Evolutionary conservation across 441 rosid species (phyloP).

Genomic region (Populus hybrid): DNA sequence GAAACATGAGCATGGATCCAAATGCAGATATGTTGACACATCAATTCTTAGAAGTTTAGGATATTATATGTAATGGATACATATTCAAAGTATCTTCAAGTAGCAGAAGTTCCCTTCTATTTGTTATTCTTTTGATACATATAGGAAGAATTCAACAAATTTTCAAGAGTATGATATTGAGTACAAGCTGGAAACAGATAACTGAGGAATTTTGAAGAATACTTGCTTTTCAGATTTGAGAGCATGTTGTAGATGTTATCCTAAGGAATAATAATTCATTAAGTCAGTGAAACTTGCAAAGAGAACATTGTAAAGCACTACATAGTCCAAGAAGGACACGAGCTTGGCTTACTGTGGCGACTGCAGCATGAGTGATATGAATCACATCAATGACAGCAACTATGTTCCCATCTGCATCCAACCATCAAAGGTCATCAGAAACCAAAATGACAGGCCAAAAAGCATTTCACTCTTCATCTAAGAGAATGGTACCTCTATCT

Average conservation of each 20-base stretch:
- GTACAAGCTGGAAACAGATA: background rate
- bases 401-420: constrained; percentile 69
- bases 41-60: background rate
- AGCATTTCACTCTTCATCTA: constrained; percentile 9
- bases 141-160: background rate
- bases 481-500: constrained; percentile 55
- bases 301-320: constrained; percentile 2
- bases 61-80: background rate
- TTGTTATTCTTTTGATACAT: background rate
- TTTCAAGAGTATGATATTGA: background rate
- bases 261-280: background rate
- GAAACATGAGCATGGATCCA: background rate
- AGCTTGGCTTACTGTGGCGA: constrained; percentile 67
- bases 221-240: background rate
- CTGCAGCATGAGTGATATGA: constrained; percentile 88
- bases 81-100: background rate
- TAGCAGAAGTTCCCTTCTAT: background rate
- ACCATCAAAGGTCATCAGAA: constrained; percentile 28
- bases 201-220: background rate
- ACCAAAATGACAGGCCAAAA: constrained; percentile 9
- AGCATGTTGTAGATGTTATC: background rate
- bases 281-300: background rate
- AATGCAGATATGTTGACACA: background rate
- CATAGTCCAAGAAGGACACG: background rate
- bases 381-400: constrained; percentile 86